phyloP scores from a whole-genome alignment of 2,329 filamentous ascomycete genomes.

The Epichloe elymi region DNA sequence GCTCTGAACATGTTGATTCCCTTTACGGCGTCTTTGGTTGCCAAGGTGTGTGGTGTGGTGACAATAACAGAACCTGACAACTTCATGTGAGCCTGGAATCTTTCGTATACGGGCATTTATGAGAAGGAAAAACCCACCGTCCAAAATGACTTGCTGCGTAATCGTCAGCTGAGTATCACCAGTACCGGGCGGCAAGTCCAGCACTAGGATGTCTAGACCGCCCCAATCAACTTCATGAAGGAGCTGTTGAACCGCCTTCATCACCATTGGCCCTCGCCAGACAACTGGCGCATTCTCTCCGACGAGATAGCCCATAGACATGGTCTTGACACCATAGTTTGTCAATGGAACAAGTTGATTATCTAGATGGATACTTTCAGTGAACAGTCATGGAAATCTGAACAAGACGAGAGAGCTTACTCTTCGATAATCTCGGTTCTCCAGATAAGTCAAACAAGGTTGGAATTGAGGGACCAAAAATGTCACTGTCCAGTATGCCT shows the following conservation, averaged over 20 bases:
- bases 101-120: neutral
- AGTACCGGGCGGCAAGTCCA: constrained; percentile 88
- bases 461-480: constrained; percentile 91
- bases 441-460: constrained; percentile 73
- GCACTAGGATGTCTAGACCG: constrained; percentile 71
- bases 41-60: constrained; percentile 86
- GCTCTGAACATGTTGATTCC: constrained; percentile 89
- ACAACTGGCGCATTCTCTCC: constrained; percentile 70
- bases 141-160: constrained; percentile 81
- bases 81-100: neutral
- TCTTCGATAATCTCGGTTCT: constrained; percentile 61
- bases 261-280: constrained; percentile 94
- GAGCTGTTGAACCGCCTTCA: constrained; percentile 91
- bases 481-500: constrained; percentile 88
- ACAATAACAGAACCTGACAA: constrained; percentile 62
- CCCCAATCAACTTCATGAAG: constrained; percentile 94
- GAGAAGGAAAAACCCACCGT: constrained; percentile 39
- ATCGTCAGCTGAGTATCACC: constrained; percentile 96
- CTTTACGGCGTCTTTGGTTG: constrained; percentile 80
- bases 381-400: too few species aligned
- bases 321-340: constrained; percentile 92
- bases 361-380: constrained; percentile 27
- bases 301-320: constrained; percentile 96
- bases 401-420: constrained; percentile 32
- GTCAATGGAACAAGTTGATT: constrained; percentile 77